Base-by-base conservation (phyloP, 176 grass and related monocot genomes). In the Coix lacrymajobi region DNA sequence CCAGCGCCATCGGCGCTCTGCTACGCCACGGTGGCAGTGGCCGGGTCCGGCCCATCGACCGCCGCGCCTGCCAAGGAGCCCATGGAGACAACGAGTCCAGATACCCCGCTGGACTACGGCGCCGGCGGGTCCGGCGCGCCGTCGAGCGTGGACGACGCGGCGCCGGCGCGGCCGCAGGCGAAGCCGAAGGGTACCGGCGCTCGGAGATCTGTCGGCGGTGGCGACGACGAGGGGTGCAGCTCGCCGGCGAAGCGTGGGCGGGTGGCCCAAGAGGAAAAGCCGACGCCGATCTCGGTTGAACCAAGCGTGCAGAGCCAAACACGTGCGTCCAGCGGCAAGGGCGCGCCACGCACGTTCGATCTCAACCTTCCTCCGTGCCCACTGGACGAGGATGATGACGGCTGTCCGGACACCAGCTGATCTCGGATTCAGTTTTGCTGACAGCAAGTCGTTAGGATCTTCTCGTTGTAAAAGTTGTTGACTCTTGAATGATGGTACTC, bases 211-310 rank as follows among this genome's bases (percentile, higher is more conserved):
- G 56, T 22, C 11, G 64, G 24, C 16, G 17, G 1, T 19, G 75
- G 7, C 8, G 85, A 52, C 64, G 83, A 89, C 64, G 82, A 89
- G 25, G 83, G 71, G 10, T 85, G 82, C 77, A 81, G 64, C 71
- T 77, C 54, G 11, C 64, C 87, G 71, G 28, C 64, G 11, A 85
- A 85, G 83, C 77, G 71, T 15, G 0, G 54, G 22, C 83, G 34
- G 26, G 3, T 29, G 17, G 38, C 13, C 14, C 22, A 1, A 28
- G 71, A 54, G 9, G 46, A 26, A 3, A 68, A 52, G 44, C 43
- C 43, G 6, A 68, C 38, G 14, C 24, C 77, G 30, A 13, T 24
- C 52, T 56, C 22, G 52, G 52, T 1, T 4, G 7, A n/a, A 56
- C 22, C 52, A 6, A 56, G 22, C 4, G 22, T 3, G 22, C 52